A percentile compares a stretch with the other conserved stretches of the same genome.
Conservation (phyloP, 768 basidiomycete species). For the Pilatotrama ljubarskyi region DNA sequence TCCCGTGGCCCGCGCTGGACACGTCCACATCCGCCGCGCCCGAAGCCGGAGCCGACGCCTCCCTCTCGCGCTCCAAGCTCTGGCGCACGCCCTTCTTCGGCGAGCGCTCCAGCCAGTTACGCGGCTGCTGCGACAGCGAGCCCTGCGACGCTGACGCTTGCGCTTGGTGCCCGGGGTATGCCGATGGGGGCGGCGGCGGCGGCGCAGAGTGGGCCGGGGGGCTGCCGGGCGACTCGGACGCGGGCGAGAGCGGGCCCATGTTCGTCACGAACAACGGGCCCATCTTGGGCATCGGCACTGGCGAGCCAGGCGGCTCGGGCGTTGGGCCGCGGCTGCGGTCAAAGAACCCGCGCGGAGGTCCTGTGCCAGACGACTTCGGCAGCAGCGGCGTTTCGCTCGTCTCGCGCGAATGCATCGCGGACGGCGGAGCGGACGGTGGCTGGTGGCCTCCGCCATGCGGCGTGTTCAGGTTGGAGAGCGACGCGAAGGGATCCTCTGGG, state of each 20-base stretch:
- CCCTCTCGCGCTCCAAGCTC: slow-evolving; percentile 12
- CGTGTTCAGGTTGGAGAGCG: background rate
- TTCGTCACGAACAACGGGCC: slow-evolving; percentile 27
- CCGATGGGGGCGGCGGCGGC: slow-evolving; percentile 4
- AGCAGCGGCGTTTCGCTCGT: slow-evolving; percentile 21
- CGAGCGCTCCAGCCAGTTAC: slow-evolving; percentile 23
- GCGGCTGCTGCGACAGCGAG: background rate
- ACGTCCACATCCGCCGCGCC: slow-evolving; percentile 6
- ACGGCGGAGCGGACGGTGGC: background rate
- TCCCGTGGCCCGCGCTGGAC: slow-evolving; percentile 10
- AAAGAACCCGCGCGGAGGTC: background rate
- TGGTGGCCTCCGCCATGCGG: background rate
- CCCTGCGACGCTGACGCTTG: background rate
- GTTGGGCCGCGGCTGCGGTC: slow-evolving; percentile 3
- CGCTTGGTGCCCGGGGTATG: background rate
- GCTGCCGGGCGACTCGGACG: background rate
- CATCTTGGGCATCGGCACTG: slow-evolving; percentile 13
- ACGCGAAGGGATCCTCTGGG: slow-evolving; percentile 17
- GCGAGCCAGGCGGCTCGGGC: slow-evolving; percentile 12
- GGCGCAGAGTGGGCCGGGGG: slow-evolving; percentile 5
- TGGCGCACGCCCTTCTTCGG: slow-evolving; percentile 17
- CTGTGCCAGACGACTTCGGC: background rate
- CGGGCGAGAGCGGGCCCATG: slow-evolving; percentile 23
- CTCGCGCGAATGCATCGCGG: slow-evolving; percentile 20
- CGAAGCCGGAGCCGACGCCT: background rate